A percentile compares a stretch with the other conserved stretches of the same genome.
Evolutionary conservation across 1,284 basidiomycete genomes (phyloP).

Genomic region (Cryptococcus sp.): DNA sequence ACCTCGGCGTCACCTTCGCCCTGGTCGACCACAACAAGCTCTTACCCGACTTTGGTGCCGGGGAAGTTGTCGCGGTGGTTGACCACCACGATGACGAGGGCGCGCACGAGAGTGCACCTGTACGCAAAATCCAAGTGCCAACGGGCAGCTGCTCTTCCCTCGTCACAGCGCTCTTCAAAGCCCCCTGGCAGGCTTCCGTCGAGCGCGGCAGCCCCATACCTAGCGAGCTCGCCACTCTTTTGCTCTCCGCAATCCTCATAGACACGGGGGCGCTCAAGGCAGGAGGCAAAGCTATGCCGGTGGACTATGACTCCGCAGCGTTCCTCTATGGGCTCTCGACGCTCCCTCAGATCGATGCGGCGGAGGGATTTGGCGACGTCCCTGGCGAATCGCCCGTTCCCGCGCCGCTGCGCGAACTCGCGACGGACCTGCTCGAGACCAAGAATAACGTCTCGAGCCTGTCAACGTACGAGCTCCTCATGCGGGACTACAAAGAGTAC

Average conservation of each 20-base stretch:
- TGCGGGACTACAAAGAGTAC: constrained; percentile 92
- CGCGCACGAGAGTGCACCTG: constrained; percentile 60
- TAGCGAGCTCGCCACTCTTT: constrained; percentile 66
- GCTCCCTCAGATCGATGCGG: constrained; percentile 11
- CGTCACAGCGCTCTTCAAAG: constrained; percentile 59
- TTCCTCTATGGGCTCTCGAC: constrained; percentile 55
- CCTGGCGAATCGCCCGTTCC: constrained; percentile 17
- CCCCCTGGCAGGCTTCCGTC: constrained; percentile 35
- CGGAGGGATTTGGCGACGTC: constrained; percentile 3
- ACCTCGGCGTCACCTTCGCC: constrained; percentile 60
- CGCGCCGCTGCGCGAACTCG: constrained; percentile 49
- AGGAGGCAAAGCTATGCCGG: constrained; percentile 67
- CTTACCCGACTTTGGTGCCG: constrained; percentile 54
- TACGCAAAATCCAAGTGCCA: constrained; percentile 60
- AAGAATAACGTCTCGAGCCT: constrained; percentile 72
- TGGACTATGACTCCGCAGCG: constrained; percentile 61
- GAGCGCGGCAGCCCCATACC: constrained; percentile 40
- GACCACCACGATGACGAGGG: constrained; percentile 92
- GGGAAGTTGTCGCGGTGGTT: constrained; percentile 69
- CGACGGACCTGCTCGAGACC: constrained; percentile 56
- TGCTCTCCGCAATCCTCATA: constrained; percentile 73
- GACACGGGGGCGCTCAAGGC: constrained; percentile 74
- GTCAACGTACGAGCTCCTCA: constrained; percentile 68
- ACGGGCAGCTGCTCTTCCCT: constrained; percentile 79
- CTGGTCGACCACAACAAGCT: constrained; percentile 88